Evolutionary conservation across 1,284 basidiomycete species (phyloP), one percentile per base, ranked within the genome.

Genomic region (Puccinia coronata): DNA sequence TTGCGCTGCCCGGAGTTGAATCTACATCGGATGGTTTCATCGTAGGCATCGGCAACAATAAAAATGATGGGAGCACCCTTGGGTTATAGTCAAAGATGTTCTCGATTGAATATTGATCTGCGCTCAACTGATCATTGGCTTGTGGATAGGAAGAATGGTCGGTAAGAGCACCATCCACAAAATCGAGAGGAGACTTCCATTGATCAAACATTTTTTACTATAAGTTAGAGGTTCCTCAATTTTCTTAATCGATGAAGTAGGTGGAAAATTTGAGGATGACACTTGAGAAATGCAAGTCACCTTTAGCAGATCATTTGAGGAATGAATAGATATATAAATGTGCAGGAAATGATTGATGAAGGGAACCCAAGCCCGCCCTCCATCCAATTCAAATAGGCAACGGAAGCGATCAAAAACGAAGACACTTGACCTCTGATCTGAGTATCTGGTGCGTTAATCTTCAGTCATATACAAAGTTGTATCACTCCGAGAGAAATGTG

Each of bases 381-480:
- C 34, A n/a, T 63, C n/a, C 34, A 34, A 63, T 63, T 63, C 59
- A 63, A 63, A 63, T 63, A 63, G 34, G 59, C 36, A 39, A 63
- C 16, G 34, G 59, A n/a, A 63, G 34, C 59, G 59, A 16, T 20
- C 18, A 39, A 39, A 18, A 63, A 63, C 34, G 8, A 39, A 25
- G 59, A 63, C 34, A 63, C 34, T 34, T 34, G 59, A 39, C 34
- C 34, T 39, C 9, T 63, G 59, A 63, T 63, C 34, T 23, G 59
- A 36, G 59, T 63, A 39, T 63, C 59, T 63, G 59, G 34, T 18
- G 31, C 36, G 34, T 63, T 34, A 39, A 39, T 63, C 57, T 63
- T 34, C 57, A 18, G 25, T 5, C 28, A 63, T n/a, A 63, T 39
- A 63, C 59, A 63, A 63, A 36, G 59, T 63, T 63, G 39, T 63